These are phyloP conservation scores for Blastobotrys parvus DNA, from an alignment of 805 yeast species.

Conservation along the genomic window DNA sequence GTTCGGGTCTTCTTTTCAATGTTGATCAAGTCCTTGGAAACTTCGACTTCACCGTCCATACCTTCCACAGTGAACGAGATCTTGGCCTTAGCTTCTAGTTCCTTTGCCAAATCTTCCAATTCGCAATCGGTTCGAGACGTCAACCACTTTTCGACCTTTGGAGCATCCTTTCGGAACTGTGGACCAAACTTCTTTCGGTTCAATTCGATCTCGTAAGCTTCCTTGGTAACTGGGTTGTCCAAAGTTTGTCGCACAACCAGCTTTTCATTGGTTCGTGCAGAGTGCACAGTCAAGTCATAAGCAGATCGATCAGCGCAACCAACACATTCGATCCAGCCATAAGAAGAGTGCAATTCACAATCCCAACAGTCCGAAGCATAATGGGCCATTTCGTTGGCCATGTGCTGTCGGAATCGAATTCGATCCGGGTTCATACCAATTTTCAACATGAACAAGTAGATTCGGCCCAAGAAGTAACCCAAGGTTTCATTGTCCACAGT, in stretches of 20 bases:
- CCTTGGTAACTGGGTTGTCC: conserved; percentile 75
- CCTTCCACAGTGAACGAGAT: conserved; percentile 63
- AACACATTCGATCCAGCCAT: conserved; percentile 99
- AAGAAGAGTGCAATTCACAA: conserved; percentile 90
- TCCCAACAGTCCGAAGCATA: conserved; percentile 99
- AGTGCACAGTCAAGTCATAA: conserved; percentile 89
- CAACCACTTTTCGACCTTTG: conserved; percentile 79
- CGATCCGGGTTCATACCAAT: conserved; percentile 84
- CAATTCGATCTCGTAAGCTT: conserved; percentile 74
- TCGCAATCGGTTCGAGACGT: conserved; percentile 72
- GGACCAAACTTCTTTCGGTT: conserved; percentile 98
- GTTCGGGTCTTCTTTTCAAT: conserved; percentile 72
- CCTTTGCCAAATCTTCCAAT: conserved; percentile 65
- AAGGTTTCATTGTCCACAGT: conserved; percentile 95
- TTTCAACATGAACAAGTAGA: conserved; percentile 70
- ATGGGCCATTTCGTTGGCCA: conserved; percentile 99
- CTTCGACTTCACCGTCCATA: conserved; percentile 51
- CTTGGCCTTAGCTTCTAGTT: conserved; percentile 53
- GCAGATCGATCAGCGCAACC: conserved; percentile 99
- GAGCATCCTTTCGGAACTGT: conserved; percentile 93
- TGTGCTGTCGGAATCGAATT: conserved; percentile 95
- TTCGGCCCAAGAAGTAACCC: conserved; percentile 95
- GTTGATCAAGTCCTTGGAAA: conserved; percentile 61
- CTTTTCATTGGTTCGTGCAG: conserved; percentile 92
- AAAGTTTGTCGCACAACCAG: conserved; percentile 88